Evolutionary conservation across 2,329 filamentous ascomycete species (phyloP), one percentile per base, ranked within the genome.

Genomic region (Neophaeococcomyces mojaviensis): DNA sequence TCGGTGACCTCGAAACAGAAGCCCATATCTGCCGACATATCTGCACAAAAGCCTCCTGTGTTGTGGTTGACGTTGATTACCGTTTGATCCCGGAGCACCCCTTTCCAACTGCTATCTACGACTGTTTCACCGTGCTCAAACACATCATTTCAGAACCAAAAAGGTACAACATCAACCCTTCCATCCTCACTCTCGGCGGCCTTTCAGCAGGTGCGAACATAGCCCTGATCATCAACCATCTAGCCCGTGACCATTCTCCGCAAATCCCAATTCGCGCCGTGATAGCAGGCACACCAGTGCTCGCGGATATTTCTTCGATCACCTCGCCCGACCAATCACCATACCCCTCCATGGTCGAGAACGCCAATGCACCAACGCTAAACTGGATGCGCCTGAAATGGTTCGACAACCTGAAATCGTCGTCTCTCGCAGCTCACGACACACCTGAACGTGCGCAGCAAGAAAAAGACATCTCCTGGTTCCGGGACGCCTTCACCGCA

Each of bases 51-150:
- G 67, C 67, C 18, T 60, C 62, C 20, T 71, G 72, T 22, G 64
- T 63, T 12, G 70, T 76, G 22, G 63, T 78, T 44, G 70, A 74
- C 52, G 68, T 76, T 9, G 71, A 59, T n/a, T 78, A 77, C 53
- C 67, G 73, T 3, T 65, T 76, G 1, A 69, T 73, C 0, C 74
- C 74, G 7, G 72, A 76, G 55, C 56, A 67, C 50, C 59, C 68
- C 4, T 75, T 72, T 47, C 74, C 74, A n/a, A 65, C 66, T 12
- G 64, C 62, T 24, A 64, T 71, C 15, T 65, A 70, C n/a, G 74
- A 77, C 58, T 68, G 67, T 40, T 75, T 70, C 57, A 67, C 66
- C 5, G 69, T 67, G 2, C 54, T 76, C 28, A 59, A 66, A 47
- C 65, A 69, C 54, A 58, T 70, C 24, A n/a, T 31, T 32, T 7